Conservation (phyloP, 306 rosid species). For the Vigna trinervia region DNA sequence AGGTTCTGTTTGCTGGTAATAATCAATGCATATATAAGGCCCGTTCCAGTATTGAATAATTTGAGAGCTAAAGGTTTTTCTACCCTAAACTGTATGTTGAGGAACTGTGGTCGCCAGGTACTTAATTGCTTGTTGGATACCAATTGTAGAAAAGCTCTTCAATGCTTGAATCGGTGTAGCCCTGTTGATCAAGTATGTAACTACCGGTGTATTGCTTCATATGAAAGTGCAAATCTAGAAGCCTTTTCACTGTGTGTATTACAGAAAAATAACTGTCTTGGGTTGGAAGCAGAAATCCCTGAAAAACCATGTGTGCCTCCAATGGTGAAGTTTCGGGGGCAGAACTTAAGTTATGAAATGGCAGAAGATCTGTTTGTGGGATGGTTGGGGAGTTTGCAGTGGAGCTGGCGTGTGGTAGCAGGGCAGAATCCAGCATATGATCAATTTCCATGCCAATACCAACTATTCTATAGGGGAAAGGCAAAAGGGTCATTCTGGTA, state of each 20-base stretch:
- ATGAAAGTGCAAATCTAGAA: conserved; percentile 75
- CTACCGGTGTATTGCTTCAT: conserved; percentile 80
- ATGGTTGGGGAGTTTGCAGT: conserved; percentile 76
- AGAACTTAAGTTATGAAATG: conserved; percentile 55
- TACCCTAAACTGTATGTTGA: conserved; percentile 77
- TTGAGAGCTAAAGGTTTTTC: conserved; percentile 87
- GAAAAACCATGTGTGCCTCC: conserved; percentile 70
- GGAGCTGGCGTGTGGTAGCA: conserved; percentile 94
- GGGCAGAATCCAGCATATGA: conserved; percentile 93
- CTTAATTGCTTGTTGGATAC: conserved; percentile 82
- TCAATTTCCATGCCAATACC: conserved; percentile 89
- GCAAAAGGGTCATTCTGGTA: conserved; percentile 92
- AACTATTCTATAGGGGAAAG: conserved; percentile 85
- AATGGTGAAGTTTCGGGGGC: conserved; percentile 59
- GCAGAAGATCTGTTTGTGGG: conserved; percentile 87
- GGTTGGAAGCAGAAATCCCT: conserved; percentile 75
- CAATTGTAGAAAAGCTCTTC: conserved; percentile 83
- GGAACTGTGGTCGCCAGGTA: conserved; percentile 82
- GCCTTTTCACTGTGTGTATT: conserved; percentile 88
- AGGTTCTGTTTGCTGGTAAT: conserved; percentile 80
- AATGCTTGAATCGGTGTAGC: conserved; percentile 79
- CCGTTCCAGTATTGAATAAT: conserved; percentile 78
- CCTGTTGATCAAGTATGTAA: conserved; percentile 94
- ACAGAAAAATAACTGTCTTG: conserved; percentile 91
- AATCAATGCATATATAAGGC: conserved; percentile 81